Evolutionary conservation across 179 eudicot genomes (phyloP).

Genomic region (Beta lomatogona): DNA sequence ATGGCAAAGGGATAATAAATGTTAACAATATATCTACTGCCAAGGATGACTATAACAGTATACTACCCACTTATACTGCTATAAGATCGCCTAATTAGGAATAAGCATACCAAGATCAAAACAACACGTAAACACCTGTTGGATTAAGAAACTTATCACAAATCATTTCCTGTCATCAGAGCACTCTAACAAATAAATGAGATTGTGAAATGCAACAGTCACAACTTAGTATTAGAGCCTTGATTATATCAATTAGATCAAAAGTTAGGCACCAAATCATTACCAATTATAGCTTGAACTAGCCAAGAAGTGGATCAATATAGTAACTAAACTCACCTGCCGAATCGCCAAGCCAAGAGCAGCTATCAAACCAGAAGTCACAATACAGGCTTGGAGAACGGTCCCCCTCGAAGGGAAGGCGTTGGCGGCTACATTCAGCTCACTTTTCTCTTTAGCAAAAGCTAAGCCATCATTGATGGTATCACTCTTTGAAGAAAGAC

Average conservation of each 20-base stretch:
- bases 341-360: slow-evolving; percentile 68
- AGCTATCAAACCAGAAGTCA: slow-evolving; percentile 75
- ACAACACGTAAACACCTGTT: not conserved
- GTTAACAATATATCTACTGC: too few relatives aligned
- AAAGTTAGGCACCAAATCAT: not conserved
- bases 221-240: not conserved
- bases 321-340: slow-evolving; percentile 50
- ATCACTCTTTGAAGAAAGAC: slow-evolving; percentile 27
- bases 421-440: slow-evolving; percentile 24
- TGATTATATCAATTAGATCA: not conserved
- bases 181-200: not conserved
- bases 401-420: slow-evolving; percentile 54
- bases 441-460: slow-evolving; percentile 33
- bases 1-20: too few relatives aligned
- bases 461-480: slow-evolving; percentile 24
- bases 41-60: too few relatives aligned
- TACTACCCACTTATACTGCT: too few relatives aligned
- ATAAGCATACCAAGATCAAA: too few relatives aligned
- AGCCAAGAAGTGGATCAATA: not conserved
- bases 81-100: too few relatives aligned
- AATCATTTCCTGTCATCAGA: not conserved
- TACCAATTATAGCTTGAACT: not conserved
- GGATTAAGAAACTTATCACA: not conserved
- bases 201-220: not conserved
- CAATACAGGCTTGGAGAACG: slow-evolving; percentile 80